Percentiles rank a stretch among this genome's conserved stretches.
These are phyloP conservation scores for Fusarium sp. DNA, from an alignment of 2,329 filamentous ascomycete species.

Conservation along the genomic window DNA sequence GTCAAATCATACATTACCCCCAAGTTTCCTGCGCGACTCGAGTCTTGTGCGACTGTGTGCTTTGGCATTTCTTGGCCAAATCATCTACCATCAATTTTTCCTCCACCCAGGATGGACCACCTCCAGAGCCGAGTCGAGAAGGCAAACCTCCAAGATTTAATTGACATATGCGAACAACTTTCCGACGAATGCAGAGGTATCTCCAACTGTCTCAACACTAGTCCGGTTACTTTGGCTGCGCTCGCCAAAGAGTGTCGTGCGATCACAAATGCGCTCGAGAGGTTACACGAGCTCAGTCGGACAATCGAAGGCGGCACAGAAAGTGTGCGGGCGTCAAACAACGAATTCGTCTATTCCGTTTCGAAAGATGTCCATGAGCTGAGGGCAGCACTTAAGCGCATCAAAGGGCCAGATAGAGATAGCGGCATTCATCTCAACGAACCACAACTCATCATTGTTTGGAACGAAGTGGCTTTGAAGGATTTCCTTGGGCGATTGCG, in stretches of 20 bases:
- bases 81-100: slow-evolving; percentile 24
- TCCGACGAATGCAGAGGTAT: slow-evolving; percentile 46
- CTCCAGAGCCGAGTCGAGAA: slow-evolving; percentile 45
- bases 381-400: slow-evolving; percentile 46
- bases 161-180: slow-evolving; percentile 47
- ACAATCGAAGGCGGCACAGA: slow-evolving; percentile 38
- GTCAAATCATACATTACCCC: slow-evolving; percentile 42
- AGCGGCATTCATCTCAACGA: slow-evolving; percentile 48
- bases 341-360: slow-evolving; percentile 47
- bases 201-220: slow-evolving; percentile 49
- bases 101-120: slow-evolving; percentile 42
- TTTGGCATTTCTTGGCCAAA: slow-evolving; percentile 27
- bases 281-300: slow-evolving; percentile 47
- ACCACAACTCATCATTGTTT: slow-evolving; percentile 49
- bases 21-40: slow-evolving; percentile 24
- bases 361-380: slow-evolving; percentile 49
- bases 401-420: slow-evolving; percentile 47
- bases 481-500: slow-evolving; percentile 42
- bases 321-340: slow-evolving; percentile 45
- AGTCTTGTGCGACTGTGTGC: slow-evolving; percentile 1
- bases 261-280: slow-evolving; percentile 48
- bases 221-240: slow-evolving; percentile 46
- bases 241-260: slow-evolving; percentile 48
- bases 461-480: slow-evolving; percentile 48
- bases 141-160: slow-evolving; percentile 46